Conservation (phyloP, 2,329 filamentous ascomycete genomes). For the Ophiostoma quercus region DNA sequence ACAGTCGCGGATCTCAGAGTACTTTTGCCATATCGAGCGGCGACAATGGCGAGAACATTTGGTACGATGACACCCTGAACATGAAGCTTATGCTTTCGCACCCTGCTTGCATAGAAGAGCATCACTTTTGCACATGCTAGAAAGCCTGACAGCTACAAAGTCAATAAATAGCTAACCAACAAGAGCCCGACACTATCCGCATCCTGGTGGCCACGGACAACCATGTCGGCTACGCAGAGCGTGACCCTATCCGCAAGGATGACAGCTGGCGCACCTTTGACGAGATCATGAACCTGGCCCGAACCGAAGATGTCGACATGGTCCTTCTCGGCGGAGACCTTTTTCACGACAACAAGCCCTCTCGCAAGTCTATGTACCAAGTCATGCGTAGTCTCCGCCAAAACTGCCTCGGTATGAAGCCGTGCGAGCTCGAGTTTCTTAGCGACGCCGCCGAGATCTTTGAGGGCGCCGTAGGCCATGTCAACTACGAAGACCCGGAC, state of each 20-base stretch:
- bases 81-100: not conserved
- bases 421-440: constrained; percentile 89
- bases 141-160: not conserved
- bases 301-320: constrained; percentile 86
- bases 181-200: constrained; percentile 76
- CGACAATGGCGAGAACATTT: constrained; percentile 1
- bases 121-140: not conserved
- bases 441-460: constrained; percentile 92
- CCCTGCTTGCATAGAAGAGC: not conserved
- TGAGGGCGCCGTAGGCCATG: constrained; percentile 80
- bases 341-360: constrained; percentile 98
- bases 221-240: constrained; percentile 94
- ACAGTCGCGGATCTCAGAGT: not conserved
- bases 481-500: constrained; percentile 96
- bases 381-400: constrained; percentile 91
- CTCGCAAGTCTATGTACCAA: constrained; percentile 90
- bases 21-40: not conserved
- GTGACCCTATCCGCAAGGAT: constrained; percentile 88
- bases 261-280: constrained; percentile 97
- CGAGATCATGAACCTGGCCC: constrained; percentile 86
- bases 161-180: not conserved
- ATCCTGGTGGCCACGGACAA: constrained; percentile 94
- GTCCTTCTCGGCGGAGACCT: constrained; percentile 89
- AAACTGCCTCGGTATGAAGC: constrained; percentile 92
- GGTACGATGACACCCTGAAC: not conserved